These are phyloP conservation scores for Umbelopsis sp. DNA, from an alignment of 192 early-diverging fungal species.

Conservation along the genomic window DNA sequence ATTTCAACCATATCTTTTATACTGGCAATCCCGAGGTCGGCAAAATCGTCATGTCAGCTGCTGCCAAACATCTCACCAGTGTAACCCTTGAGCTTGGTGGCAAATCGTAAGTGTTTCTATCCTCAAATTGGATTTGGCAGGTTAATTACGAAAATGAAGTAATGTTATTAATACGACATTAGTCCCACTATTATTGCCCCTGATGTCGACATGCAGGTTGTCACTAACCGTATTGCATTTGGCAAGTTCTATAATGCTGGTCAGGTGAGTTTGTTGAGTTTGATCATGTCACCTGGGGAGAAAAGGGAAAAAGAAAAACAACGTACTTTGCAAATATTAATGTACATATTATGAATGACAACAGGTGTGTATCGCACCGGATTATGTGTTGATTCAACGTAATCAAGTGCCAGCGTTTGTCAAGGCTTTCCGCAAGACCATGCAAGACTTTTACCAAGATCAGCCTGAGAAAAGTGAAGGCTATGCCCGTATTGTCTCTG, in stretches of 20 bases:
- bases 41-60: slow-evolving; percentile 81
- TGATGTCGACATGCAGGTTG: slow-evolving; percentile 63
- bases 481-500: slow-evolving; percentile 66
- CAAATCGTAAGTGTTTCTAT: slow-evolving; percentile 57
- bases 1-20: slow-evolving; percentile 93
- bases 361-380: slow-evolving; percentile 78
- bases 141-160: background rate
- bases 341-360: background rate
- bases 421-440: slow-evolving; percentile 40
- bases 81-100: slow-evolving; percentile 94
- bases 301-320: no score
- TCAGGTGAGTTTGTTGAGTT: slow-evolving; percentile 56
- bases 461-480: slow-evolving; percentile 45
- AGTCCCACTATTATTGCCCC: slow-evolving; percentile 69
- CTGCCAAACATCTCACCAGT: slow-evolving; percentile 84
- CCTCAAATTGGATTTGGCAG: no score
- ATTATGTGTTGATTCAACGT: slow-evolving; percentile 69
- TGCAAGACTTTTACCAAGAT: slow-evolving; percentile 45
- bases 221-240: slow-evolving; percentile 76
- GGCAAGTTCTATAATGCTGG: slow-evolving; percentile 88
- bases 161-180: background rate
- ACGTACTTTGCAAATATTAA: background rate
- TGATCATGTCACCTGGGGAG: no score
- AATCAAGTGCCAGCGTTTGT: slow-evolving; percentile 51
- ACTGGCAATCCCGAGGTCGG: slow-evolving; percentile 86